Conservation (phyloP, 2,329 filamentous ascomycete genomes). For the Stagonosporopsis cucurbitacearum region DNA sequence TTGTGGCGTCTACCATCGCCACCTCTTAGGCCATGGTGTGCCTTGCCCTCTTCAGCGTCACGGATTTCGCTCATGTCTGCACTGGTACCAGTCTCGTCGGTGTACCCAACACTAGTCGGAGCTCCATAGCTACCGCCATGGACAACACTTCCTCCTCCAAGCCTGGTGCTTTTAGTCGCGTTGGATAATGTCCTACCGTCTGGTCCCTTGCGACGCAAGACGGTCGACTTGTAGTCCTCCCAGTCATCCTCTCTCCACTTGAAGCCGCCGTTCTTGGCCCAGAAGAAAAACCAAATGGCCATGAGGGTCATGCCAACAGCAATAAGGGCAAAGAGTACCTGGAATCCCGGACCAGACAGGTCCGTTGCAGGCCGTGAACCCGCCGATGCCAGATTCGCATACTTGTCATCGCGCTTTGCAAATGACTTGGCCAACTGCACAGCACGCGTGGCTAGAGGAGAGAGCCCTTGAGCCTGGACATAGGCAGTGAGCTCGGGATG, state of each 20-base stretch:
- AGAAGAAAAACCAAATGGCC: conserved; percentile 95
- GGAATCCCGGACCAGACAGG: conserved; percentile 67
- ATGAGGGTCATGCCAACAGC: conserved; percentile 76
- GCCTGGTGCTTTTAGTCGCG: conserved; percentile 79
- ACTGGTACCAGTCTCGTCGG: conserved; percentile 54
- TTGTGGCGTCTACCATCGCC: conserved; percentile 52
- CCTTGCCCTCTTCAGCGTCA: conserved; percentile 51
- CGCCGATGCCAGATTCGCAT: conserved; percentile 35
- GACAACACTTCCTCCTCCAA: conserved; percentile 85
- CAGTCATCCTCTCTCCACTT: conserved; percentile 84
- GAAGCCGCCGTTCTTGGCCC: conserved; percentile 96
- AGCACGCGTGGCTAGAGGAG: conserved; percentile 40
- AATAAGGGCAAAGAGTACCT: conserved; percentile 85
- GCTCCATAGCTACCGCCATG: conserved; percentile 64
- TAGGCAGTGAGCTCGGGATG: conserved; percentile 34
- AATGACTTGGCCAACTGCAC: conserved; percentile 39
- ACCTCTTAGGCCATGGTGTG: conserved; percentile 50
- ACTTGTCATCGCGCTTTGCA: conserved; percentile 33
- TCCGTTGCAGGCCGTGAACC: conserved; percentile 47
- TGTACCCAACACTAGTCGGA: conserved; percentile 51
- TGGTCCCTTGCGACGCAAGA: conserved; percentile 84
- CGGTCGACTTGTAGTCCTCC: conserved; percentile 98
- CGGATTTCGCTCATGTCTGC: conserved; percentile 52
- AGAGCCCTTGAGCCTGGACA: conserved; percentile 27
- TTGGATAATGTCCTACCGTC: conserved; percentile 86